Conservation (phyloP, 768 basidiomycete species). For the Tulasnella sp. region DNA sequence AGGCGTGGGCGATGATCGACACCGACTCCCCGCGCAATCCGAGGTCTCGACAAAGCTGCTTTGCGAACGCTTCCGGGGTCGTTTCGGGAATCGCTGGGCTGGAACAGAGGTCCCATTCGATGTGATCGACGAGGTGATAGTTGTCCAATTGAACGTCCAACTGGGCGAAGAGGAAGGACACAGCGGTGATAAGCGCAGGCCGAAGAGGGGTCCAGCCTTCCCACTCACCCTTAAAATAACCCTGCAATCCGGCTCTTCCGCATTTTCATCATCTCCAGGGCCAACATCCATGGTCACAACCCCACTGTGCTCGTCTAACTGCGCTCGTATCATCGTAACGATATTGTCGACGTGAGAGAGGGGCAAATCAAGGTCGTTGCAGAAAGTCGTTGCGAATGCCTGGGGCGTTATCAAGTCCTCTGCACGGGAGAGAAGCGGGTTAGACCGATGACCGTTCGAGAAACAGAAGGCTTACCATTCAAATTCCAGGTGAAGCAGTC, state of each 20-base stretch:
- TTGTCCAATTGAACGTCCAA: constrained; percentile 97
- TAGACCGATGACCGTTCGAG: background rate
- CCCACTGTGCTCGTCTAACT: constrained; percentile 87
- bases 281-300: constrained; percentile 78
- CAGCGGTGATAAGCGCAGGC: background rate
- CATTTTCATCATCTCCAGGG: constrained; percentile 43
- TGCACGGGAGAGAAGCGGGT: constrained; percentile 20
- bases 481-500: constrained; percentile 98
- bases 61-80: constrained; percentile 84
- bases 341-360: constrained; percentile 74
- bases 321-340: constrained; percentile 83
- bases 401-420: constrained; percentile 82
- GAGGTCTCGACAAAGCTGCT: constrained; percentile 78
- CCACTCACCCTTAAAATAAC: constrained; percentile 76
- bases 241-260: constrained; percentile 64
- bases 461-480: constrained; percentile 52
- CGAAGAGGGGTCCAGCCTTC: background rate
- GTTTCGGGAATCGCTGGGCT: constrained; percentile 45
- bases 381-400: constrained; percentile 83
- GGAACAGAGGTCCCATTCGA: constrained; percentile 98
- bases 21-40: constrained; percentile 86
- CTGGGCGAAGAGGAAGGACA: constrained; percentile 49
- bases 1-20: constrained; percentile 87
- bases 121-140: constrained; percentile 89
- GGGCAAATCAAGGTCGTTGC: constrained; percentile 83